Conservation (phyloP, 805 yeast species). For the Pichia kluyveri region DNA sequence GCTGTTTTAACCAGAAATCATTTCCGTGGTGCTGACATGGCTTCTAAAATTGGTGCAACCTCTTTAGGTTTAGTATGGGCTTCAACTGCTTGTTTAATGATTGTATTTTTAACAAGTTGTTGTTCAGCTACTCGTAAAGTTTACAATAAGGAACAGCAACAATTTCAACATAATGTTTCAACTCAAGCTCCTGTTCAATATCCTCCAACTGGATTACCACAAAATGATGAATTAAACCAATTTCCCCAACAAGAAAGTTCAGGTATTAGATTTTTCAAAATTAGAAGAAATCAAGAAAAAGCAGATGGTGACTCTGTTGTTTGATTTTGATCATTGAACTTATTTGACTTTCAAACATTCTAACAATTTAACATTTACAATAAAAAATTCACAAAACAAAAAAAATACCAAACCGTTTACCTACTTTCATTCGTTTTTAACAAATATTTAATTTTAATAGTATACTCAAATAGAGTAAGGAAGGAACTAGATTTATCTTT, state of each 20-base stretch:
- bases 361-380: too few relatives aligned
- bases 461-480: too few relatives aligned
- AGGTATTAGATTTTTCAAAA: constrained; percentile 72
- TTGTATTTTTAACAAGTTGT: constrained; percentile 45
- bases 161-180: not conserved
- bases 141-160: constrained; percentile 29
- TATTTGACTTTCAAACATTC: not conserved
- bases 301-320: constrained; percentile 30
- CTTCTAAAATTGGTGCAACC: constrained; percentile 40
- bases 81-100: constrained; percentile 41
- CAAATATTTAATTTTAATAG: too few relatives aligned
- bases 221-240: not conserved
- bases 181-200: not conserved
- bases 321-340: not conserved
- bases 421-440: not conserved
- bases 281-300: constrained; percentile 44
- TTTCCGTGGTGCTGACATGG: constrained; percentile 33
- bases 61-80: constrained; percentile 66
- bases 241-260: constrained; percentile 30
- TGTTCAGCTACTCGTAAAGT: constrained; percentile 39
- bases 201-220: constrained; percentile 18
- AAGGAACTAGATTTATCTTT: not conserved
- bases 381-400: too few relatives aligned
- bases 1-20: constrained; percentile 66
- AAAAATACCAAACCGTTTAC: too few relatives aligned